Conservation (phyloP, 2,329 filamentous ascomycete species). For the Xylaria sp. region DNA sequence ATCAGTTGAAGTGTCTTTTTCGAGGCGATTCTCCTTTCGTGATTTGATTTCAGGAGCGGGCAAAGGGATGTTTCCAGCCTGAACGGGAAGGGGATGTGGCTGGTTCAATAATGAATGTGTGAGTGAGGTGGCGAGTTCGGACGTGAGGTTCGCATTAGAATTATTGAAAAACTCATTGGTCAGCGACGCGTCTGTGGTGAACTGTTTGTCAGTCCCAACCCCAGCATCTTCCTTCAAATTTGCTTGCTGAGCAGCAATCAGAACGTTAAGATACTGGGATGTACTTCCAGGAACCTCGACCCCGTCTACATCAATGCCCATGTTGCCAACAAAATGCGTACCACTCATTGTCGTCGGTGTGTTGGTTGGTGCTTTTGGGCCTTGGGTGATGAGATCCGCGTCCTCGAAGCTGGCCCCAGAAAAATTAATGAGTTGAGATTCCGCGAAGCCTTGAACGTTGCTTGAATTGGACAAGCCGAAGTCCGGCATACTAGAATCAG, state of each 20-base stretch:
- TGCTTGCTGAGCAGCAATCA: neutral
- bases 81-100: constrained; percentile 43
- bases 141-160: constrained; percentile 33
- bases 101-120: constrained; percentile 54
- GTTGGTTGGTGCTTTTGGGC: constrained; percentile 46
- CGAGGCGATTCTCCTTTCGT: constrained; percentile 47
- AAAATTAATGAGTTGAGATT: constrained; percentile 35
- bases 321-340: constrained; percentile 28
- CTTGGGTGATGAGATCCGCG: constrained; percentile 35
- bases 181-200: constrained; percentile 25
- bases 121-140: constrained; percentile 47
- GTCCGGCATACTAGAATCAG: constrained; percentile 49
- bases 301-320: constrained; percentile 30
- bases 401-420: constrained; percentile 37
- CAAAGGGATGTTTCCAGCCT: constrained; percentile 33
- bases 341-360: constrained; percentile 41
- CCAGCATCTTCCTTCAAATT: neutral
- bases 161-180: constrained; percentile 34
- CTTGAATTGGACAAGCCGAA: constrained; percentile 34
- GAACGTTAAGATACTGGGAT: constrained; percentile 6
- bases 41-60: constrained; percentile 46
- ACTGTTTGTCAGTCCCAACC: constrained; percentile 13
- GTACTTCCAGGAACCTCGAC: constrained; percentile 32
- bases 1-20: constrained; percentile 28
- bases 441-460: constrained; percentile 25